phyloP scores from a whole-genome alignment of 2,329 filamentous ascomycete species.

The Fusarium nygamai region DNA sequence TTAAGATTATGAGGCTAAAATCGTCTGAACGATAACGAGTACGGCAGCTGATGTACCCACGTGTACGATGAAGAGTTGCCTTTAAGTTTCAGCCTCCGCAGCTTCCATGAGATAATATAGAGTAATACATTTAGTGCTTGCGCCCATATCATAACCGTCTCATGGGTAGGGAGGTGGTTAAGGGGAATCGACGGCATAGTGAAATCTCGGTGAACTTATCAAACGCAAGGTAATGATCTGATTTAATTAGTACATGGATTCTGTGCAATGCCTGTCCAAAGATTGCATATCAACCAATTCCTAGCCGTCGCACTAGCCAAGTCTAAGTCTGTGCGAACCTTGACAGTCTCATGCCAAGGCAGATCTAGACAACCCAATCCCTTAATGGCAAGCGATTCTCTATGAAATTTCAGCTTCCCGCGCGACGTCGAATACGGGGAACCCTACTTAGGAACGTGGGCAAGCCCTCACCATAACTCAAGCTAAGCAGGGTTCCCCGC shows the following conservation, averaged over 20 bases:
- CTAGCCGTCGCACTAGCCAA: too few species aligned
- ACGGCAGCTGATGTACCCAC: not conserved
- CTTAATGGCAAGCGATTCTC: not conserved
- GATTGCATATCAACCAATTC: not conserved
- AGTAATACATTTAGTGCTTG: rapidly evolving
- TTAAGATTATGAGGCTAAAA: not conserved
- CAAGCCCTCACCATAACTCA: not conserved
- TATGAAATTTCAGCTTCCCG: not conserved
- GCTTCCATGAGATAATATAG: not conserved
- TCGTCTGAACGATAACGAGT: not conserved
- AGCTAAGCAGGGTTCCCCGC: not conserved
- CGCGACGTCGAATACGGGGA: not conserved
- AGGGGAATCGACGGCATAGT: rapidly evolving
- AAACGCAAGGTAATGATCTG: not conserved
- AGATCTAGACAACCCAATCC: not conserved
- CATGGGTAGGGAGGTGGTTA: rapidly evolving
- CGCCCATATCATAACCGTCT: not conserved
- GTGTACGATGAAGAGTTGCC: not conserved
- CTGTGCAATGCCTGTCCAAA: too few species aligned
- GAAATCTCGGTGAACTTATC: rapidly evolving
- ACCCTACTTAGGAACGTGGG: not conserved
- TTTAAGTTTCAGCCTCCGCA: not conserved
- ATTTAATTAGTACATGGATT: not conserved
- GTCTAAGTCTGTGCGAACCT: not conserved
- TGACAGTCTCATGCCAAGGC: not conserved